Base-by-base conservation (phyloP, 257 asterid genomes). In the Orobanche coerulescens region DNA sequence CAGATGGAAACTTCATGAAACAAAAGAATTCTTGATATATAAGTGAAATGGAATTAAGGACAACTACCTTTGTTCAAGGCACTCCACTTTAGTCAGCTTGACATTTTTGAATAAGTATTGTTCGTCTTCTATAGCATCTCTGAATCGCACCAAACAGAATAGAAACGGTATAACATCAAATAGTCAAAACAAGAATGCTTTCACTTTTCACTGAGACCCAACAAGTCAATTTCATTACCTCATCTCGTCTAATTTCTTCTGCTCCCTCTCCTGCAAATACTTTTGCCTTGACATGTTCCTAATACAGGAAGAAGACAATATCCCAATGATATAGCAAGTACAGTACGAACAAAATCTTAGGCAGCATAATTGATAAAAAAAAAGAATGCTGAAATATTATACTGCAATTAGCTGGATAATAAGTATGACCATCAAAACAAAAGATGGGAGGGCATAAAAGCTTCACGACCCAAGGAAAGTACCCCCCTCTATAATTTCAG, bases 261-360 rank as follows among this genome's bases (percentile, higher is more conserved):
- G 91, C 90, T 90, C 97, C 75, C 97, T 75, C 77, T 87, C 85
- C 95, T 90, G 87, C 71, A 90, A 69, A 68, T 90, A 90, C 69
- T 85, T 95, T 72, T 84, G 96, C 70, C 97, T 80, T 49, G 97
- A 90, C 69, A 72, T 78, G 71, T 78, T 84, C 79, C 95, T 84
- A 79, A 62, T 69, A 43, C 58, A 46, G 30, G 70, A 34, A 53
- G 26, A 37, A 18, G 13, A 63, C 1, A 42, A 71, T n/a, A 28
- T 31, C 16, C 47, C 54, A 70, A 30, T 36, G 67, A 11, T 39
- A 39, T 14, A 53, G 28, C 39, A 54, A 16, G 47, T 13, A 14
- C 18, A 18, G 19, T 14, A 44, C 5, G 50, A 58, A 60, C 6
- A 16, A 40, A 10, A 40, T 44, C 36, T 26, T 48, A 30, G 20